These are phyloP conservation scores for Solanum infundibuliforme DNA, from an alignment of 257 asterid genomes.

Conservation along the genomic window DNA sequence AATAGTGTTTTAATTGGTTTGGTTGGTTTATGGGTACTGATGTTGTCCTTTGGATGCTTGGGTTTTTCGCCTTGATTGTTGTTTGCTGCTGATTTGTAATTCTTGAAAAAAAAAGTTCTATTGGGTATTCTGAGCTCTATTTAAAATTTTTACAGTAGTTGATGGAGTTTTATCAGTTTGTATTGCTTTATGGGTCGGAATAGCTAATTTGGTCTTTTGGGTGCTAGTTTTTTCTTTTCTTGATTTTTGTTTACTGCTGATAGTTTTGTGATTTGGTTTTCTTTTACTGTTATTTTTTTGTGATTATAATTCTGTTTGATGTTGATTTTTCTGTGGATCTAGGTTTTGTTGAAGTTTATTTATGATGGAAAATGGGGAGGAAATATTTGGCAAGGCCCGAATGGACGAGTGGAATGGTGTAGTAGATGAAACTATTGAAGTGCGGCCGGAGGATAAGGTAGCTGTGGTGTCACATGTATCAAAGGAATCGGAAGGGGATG, in stretches of 20 bases:
- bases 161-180: not conserved
- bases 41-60: not conserved
- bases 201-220: not conserved
- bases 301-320: not conserved
- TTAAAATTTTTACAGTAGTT: not conserved
- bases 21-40: not conserved
- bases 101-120: not conserved
- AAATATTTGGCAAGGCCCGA: conserved; percentile 26
- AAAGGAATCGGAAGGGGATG: conserved; percentile 30
- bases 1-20: not conserved
- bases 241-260: not conserved
- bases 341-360: conserved; percentile 22
- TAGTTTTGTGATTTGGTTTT: not conserved
- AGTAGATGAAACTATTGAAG: conserved; percentile 16
- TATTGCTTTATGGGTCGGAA: not conserved
- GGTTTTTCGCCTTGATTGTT: not conserved
- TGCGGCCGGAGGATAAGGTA: conserved; percentile 14
- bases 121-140: not conserved
- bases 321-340: conserved; percentile 14
- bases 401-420: conserved; percentile 26
- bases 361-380: conserved; percentile 59
- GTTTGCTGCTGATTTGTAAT: not conserved
- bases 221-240: not conserved
- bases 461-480: conserved; percentile 21
- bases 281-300: not conserved